Evolutionary conservation across 352 stramenopile genomes (phyloP).

Genomic region (Phytophthora uliginosa): DNA sequence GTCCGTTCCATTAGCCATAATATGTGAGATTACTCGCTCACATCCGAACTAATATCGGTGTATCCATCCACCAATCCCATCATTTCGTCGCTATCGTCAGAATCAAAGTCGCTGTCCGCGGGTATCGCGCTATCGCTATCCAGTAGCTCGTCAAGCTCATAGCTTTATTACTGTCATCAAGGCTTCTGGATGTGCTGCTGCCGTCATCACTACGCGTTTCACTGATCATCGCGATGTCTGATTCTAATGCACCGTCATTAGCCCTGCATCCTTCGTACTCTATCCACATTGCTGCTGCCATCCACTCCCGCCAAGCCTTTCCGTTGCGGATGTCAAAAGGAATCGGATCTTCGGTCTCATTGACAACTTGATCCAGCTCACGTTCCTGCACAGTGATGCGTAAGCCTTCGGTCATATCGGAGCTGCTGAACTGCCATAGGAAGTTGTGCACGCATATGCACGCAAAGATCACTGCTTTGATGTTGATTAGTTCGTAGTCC

Average conservation of each 20-base stretch:
- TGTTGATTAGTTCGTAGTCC: conserved; percentile 6
- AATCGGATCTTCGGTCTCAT: background rate
- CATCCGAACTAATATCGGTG: too few relatives aligned
- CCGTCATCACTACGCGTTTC: background rate
- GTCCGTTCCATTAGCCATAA: too few relatives aligned
- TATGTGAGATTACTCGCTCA: too few relatives aligned
- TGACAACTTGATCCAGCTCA: too few relatives aligned
- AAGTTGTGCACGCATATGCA: conserved; percentile 15
- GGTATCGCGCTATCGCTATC: too few relatives aligned
- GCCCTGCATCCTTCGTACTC: background rate
- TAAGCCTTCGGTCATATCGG: conserved; percentile 3
- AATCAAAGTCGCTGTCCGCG: too few relatives aligned
- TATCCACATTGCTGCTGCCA: conserved; percentile 8
- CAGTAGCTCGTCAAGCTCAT: too few relatives aligned
- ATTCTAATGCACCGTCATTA: background rate
- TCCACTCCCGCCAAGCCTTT: conserved; percentile 11
- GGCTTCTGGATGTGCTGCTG: too few relatives aligned
- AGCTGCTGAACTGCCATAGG: background rate
- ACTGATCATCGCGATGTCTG: background rate
- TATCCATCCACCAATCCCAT: too few relatives aligned
- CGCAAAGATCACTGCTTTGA: conserved; percentile 10
- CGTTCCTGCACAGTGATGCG: background rate
- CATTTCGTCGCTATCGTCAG: too few relatives aligned
- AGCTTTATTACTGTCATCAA: too few relatives aligned
- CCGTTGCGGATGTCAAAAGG: conserved; percentile 8